Evolutionary conservation across 169 alveolate genomes (phyloP).

Genomic region (Cystoisospora suis): DNA sequence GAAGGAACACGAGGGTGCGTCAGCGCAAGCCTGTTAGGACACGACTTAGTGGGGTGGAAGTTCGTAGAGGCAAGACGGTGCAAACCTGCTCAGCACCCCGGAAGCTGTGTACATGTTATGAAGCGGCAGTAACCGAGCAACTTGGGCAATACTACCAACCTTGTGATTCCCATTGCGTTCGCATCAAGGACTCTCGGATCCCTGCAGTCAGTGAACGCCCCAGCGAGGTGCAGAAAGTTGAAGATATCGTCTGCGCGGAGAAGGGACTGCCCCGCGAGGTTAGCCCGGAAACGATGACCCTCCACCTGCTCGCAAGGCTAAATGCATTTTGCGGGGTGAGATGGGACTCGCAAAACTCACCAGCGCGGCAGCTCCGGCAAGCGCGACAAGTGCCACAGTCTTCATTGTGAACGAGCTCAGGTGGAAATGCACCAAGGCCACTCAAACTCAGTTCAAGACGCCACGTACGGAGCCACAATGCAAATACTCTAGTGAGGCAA

Average conservation of each 20-base stretch:
- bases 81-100: slow-evolving; percentile 26
- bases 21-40: background rate
- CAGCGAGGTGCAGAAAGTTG: background rate
- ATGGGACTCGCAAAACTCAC: background rate
- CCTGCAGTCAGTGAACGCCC: slow-evolving; percentile 8
- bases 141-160: background rate
- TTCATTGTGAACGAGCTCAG: too few relatives aligned
- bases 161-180: slow-evolving; percentile 1
- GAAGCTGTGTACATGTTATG: background rate
- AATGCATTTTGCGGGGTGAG: background rate
- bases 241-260: background rate
- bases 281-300: background rate
- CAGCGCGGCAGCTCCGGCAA: background rate
- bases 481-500: too few relatives aligned
- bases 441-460: too few relatives aligned
- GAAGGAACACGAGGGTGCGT: background rate
- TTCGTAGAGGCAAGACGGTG: too few relatives aligned
- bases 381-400: background rate
- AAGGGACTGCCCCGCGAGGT: background rate
- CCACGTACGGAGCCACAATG: too few relatives aligned
- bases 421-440: too few relatives aligned
- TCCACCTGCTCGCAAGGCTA: background rate
- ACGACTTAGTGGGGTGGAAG: background rate
- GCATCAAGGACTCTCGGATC: slow-evolving; percentile 4
- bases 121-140: background rate